These are phyloP conservation scores for Exophiala dermatitidis DNA, from an alignment of 2,329 filamentous ascomycete genomes.

Conservation along the genomic window DNA sequence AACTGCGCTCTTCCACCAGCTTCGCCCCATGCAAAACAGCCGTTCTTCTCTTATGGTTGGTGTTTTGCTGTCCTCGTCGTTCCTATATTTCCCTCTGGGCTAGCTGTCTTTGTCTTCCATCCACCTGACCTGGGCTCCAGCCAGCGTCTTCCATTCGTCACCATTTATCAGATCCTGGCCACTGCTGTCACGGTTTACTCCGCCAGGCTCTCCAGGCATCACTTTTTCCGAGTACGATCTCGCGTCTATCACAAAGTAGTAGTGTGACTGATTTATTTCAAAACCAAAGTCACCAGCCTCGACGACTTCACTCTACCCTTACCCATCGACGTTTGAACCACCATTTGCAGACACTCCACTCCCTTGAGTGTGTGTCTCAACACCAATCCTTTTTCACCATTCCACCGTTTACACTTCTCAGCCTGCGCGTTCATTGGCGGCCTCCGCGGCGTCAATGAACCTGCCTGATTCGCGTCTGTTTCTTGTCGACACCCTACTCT, in stretches of 20 bases:
- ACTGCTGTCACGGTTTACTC: slow-evolving; percentile 6
- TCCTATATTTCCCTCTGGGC: slow-evolving; percentile 16
- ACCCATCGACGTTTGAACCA: slow-evolving; percentile 3
- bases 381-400: slow-evolving; percentile 12
- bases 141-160: slow-evolving; percentile 15
- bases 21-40: background rate
- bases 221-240: slow-evolving; percentile 24
- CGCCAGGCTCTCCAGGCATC: slow-evolving; percentile 18
- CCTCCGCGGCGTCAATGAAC: slow-evolving; percentile 89
- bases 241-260: background rate
- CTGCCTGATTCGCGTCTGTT: slow-evolving; percentile 64
- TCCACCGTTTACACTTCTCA: slow-evolving; percentile 11
- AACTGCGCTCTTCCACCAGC: background rate
- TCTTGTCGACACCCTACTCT: slow-evolving; percentile 43
- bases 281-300: slow-evolving; percentile 4
- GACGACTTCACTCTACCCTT: slow-evolving; percentile 1
- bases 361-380: slow-evolving; percentile 20
- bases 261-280: slow-evolving; percentile 4
- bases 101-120: slow-evolving; percentile 15
- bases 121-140: slow-evolving; percentile 16
- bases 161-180: background rate
- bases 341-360: slow-evolving; percentile 24
- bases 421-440: slow-evolving; percentile 84
- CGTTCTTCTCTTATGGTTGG: slow-evolving; percentile 12
- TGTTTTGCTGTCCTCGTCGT: slow-evolving; percentile 4